These are phyloP conservation scores for Entrophospora sp. DNA, from an alignment of 192 early-diverging fungal genomes.

Conservation along the genomic window DNA sequence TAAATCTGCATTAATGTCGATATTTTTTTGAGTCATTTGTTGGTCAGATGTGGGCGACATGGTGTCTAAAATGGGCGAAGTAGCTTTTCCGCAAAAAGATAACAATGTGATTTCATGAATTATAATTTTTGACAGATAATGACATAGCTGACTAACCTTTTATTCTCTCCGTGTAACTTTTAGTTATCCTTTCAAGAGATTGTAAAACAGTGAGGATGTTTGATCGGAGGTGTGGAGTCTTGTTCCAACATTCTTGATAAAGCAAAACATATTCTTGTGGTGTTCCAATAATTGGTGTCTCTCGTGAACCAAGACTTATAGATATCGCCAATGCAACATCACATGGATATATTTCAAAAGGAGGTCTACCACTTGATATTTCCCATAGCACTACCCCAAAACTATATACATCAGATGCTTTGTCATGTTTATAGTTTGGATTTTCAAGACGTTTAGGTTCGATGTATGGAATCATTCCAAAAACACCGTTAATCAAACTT, in stretches of 20 bases:
- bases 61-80: too few relatives aligned
- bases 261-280: conserved; percentile 25
- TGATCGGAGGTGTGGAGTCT: conserved; percentile 21
- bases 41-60: too few relatives aligned
- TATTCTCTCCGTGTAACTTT: too few relatives aligned
- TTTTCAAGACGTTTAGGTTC: neutral
- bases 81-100: too few relatives aligned
- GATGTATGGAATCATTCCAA: conserved; percentile 1
- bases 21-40: too few relatives aligned
- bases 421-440: neutral
- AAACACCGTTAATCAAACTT: neutral
- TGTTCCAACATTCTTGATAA: conserved; percentile 30
- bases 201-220: conserved; percentile 15
- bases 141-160: too few relatives aligned
- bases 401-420: conserved; percentile 26
- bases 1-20: too few relatives aligned
- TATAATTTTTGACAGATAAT: too few relatives aligned
- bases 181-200: conserved; percentile 4
- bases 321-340: conserved; percentile 23
- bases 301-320: conserved; percentile 31
- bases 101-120: too few relatives aligned
- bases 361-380: conserved; percentile 24
- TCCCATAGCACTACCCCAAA: conserved; percentile 33
- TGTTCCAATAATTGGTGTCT: conserved; percentile 24
- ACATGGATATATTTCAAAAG: conserved; percentile 23